These are phyloP conservation scores for Carpinus fangiana DNA, from an alignment of 306 rosid species.

Conservation along the genomic window DNA sequence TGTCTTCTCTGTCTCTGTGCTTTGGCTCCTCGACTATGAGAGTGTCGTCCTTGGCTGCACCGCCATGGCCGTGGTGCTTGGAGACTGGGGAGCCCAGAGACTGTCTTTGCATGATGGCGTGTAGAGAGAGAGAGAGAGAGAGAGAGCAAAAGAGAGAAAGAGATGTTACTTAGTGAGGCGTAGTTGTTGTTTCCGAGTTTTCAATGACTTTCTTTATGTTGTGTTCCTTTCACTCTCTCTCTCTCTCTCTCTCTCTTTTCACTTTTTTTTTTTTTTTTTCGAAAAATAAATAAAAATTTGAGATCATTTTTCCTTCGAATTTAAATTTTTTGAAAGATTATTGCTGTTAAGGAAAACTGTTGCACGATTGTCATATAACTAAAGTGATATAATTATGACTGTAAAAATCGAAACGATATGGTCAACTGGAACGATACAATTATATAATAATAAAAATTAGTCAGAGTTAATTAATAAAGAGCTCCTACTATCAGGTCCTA, in stretches of 20 bases:
- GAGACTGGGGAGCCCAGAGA: constrained; percentile 83
- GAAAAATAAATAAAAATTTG: neutral
- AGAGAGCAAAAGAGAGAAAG: constrained; percentile 1
- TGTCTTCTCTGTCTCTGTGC: constrained; percentile 33
- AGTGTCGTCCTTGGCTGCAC: constrained; percentile 40
- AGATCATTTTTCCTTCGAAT: no score
- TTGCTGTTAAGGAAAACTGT: no score
- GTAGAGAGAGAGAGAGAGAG: constrained; percentile 17
- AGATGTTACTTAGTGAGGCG: neutral
- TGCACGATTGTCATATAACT: no score
- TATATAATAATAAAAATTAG: no score
- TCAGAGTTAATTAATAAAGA: no score
- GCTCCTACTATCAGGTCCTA: no score
- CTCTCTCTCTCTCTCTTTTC: neutral
- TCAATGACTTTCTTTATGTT: neutral
- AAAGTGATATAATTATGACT: no score
- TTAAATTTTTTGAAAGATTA: no score
- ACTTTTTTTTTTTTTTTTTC: neutral
- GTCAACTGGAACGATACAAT: no score
- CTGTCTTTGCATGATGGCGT: constrained; percentile 76
- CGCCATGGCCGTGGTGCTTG: constrained; percentile 69
- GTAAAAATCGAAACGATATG: no score
- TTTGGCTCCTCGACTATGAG: constrained; percentile 31
- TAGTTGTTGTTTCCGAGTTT: neutral
- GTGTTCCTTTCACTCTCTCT: neutral